Evolutionary conservation across 257 asterid species (phyloP), one percentile per base, ranked within the genome.

Genomic region (Pogostemon cablin): DNA sequence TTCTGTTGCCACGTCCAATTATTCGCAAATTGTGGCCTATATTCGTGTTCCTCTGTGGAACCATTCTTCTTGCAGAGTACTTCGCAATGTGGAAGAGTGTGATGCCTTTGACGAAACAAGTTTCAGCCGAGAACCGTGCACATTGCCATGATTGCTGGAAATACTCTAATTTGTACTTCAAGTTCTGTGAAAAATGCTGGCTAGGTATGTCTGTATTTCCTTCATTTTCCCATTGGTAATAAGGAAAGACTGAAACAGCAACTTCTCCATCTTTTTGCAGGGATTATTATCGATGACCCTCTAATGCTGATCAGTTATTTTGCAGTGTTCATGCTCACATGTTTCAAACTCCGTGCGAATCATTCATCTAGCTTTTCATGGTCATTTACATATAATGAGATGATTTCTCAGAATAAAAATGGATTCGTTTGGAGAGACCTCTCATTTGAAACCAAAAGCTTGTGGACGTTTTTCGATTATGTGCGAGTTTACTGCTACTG

Each of bases 401-500:
- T 91, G 96, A 66, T 91, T 78, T 88, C 96, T 72, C 98, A 95
- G 85, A 90, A 89, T 40, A 91, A 84, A 78, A 88, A 89, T 69
- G 87, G 92, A 58, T 91, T 85, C 54, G 98, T 95, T 72, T 95
- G 99, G 99, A 81, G 93, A 65, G 99, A 95, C 79, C 89, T 95
- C 40, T 88, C 98, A 7, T 95, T 95, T 76, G 99, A 95, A 85
- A 95, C 98, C 80, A 95, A 95, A 80, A 78, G 92, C 95, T 89
- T 91, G 98, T 95, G 99, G 99, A 95, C 98, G 25, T 88, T 95
- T 83, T 88, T 95, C 2, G 98, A 91, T 79, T 95, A 91, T 79
- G 61, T 95, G 81, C 89, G 98, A 78, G 93, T 95, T 57, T 95
- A 95, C 84, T 95, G 98, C 90, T 95, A 91, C 67, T 95, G 99